A percentile compares a stretch with the other conserved stretches of the same genome.
phyloP scores from a whole-genome alignment of 2,329 filamentous ascomycete genomes.

The Trichoderma sp. region DNA sequence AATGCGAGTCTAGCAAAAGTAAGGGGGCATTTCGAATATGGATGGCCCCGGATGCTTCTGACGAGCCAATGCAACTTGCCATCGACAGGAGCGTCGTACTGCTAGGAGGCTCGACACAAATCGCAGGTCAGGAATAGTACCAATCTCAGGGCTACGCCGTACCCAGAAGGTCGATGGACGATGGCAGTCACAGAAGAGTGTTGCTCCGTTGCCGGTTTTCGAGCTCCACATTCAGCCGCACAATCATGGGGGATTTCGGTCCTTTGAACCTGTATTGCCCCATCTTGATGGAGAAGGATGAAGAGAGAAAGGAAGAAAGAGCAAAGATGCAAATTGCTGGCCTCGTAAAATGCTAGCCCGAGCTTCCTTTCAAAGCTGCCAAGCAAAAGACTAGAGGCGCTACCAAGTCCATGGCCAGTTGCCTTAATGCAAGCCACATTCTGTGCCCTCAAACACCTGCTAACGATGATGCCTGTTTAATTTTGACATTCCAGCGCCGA shows the following conservation, averaged over 20 bases:
- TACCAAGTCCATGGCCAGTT: neutral
- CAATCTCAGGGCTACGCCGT: neutral
- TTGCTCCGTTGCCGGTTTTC: neutral
- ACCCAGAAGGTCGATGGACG: neutral
- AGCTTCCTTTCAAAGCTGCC: neutral
- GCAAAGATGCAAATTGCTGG: neutral
- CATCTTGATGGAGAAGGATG: neutral
- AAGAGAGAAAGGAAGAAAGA: neutral
- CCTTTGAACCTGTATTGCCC: neutral
- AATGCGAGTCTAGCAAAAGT: neutral
- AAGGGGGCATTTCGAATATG: neutral
- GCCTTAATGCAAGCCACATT: neutral
- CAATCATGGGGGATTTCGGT: neutral
- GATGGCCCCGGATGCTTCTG: neutral
- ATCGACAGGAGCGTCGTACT: neutral
- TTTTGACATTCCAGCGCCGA: neutral
- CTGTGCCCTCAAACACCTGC: neutral
- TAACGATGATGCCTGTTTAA: neutral
- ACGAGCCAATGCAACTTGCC: neutral
- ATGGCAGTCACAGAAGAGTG: neutral
- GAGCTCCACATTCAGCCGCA: constrained; percentile 8
- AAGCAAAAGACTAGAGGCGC: neutral
- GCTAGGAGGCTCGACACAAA: neutral
- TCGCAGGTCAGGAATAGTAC: neutral
- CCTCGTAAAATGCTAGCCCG: neutral